Evolutionary conservation across 352 stramenopile genomes (phyloP).

Genomic region (Phytopythium helicoides): DNA sequence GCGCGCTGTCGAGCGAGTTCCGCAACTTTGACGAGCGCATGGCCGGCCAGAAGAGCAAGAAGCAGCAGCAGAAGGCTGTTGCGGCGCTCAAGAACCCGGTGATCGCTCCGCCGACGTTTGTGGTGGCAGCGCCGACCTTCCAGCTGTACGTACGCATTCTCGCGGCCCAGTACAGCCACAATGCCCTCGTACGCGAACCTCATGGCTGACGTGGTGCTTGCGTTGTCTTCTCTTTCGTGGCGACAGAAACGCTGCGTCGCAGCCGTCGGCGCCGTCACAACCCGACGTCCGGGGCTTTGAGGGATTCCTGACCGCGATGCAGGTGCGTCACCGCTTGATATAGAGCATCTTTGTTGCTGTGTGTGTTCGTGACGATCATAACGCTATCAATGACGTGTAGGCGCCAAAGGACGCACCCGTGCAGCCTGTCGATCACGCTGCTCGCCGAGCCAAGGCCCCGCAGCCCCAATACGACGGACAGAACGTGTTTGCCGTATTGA

Average conservation of each 20-base stretch:
- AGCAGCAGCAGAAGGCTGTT: slow-evolving; percentile 12
- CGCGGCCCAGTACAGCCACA: too few species aligned
- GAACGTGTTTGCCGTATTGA: slow-evolving; percentile 67
- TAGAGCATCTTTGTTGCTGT: too few species aligned
- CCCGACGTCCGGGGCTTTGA: slow-evolving; percentile 52
- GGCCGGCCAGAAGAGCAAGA: slow-evolving; percentile 31
- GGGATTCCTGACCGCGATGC: slow-evolving; percentile 62
- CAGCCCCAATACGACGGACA: slow-evolving; percentile 28
- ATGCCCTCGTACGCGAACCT: not conserved
- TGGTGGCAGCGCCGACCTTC: slow-evolving; percentile 64
- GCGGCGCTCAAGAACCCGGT: slow-evolving; percentile 18
- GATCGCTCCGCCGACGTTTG: slow-evolving; percentile 52
- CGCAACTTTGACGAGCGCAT: slow-evolving; percentile 82
- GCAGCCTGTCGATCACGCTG: slow-evolving; percentile 17
- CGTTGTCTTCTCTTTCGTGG: too few species aligned
- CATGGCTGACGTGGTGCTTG: too few species aligned
- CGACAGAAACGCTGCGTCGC: slow-evolving; percentile 16
- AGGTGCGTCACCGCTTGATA: slow-evolving; percentile 16
- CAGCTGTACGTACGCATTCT: slow-evolving; percentile 54
- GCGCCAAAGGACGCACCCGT: slow-evolving; percentile 35
- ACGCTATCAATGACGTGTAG: slow-evolving; percentile 3
- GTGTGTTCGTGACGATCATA: not conserved
- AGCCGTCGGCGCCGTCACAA: slow-evolving; percentile 20
- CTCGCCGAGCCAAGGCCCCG: slow-evolving; percentile 22
- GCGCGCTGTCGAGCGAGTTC: slow-evolving; percentile 50